Evolutionary conservation across 164 flowering plant species (phyloP), one percentile per base, ranked within the genome.

Genomic region (Kalanchoe fedtschenkoi): DNA sequence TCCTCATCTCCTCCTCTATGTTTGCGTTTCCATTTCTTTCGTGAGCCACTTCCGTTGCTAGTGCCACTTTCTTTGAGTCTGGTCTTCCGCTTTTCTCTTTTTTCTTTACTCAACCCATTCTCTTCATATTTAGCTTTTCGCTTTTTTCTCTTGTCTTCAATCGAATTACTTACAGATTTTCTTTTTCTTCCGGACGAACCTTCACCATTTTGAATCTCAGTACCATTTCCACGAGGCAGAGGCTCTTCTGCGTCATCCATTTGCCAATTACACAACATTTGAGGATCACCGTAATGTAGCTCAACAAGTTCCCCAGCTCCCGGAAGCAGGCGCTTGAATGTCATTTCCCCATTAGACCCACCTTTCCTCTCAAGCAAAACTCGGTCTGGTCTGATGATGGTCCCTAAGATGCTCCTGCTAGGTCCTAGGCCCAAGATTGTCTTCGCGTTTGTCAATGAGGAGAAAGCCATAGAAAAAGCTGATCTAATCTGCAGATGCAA

Each of bases 341-440:
- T 83, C 67, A 81, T 62, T 7, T 81, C 80, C 34, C 96, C 95
- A 68, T 72, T 79, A 9, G 62, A 61, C 21, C 98, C 97, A 29
- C 92, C 99, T 75, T 85, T 93, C 24, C 99, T 81, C 70, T 85
- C 83, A 65, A 85, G 29, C 38, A 93, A 69, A 21, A 81, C 76
- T 1, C 88, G 72, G 60, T 93, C 99, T 29, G 99, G 89, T 70
- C 99, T 79, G 41, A 93, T 93, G 64, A 93, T 90, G 33, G 85
- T 81, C 6, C 97, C 91, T 26, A 90, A 95, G 64, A 93, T 93
- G 69, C 99, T 88, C 75, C 81, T 78, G 67, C 79, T 72, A 21
- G 89, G 80, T 11, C 93, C 95, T 55, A 93, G 78, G 39, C 70
- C 68, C 65, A 76, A 35, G 55, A 93, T 82, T 65, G 73, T 72